Percentiles rank a stretch among this genome's conserved stretches.
Evolutionary conservation across 352 stramenopile genomes (phyloP).

Genomic region (Poterioochromonas sp.): DNA sequence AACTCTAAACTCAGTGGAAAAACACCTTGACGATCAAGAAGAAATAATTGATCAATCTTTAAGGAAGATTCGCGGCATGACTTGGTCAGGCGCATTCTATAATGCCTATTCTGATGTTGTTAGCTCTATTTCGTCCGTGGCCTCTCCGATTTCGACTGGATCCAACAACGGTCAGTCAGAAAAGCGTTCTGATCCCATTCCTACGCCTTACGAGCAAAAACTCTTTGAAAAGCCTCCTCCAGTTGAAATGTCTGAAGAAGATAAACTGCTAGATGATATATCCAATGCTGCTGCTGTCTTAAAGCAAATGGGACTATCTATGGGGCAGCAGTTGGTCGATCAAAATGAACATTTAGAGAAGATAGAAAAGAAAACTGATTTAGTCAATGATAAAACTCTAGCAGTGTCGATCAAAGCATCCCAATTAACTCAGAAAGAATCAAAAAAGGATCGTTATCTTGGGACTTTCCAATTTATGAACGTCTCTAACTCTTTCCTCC

Average conservation of each 20-base stretch:
- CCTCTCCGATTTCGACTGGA: not conserved
- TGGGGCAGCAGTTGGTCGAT: not conserved
- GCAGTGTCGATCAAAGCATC: not conserved
- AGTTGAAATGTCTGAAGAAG: not conserved
- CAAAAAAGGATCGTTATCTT: not conserved
- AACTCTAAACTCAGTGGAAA: not conserved
- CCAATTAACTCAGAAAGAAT: not conserved
- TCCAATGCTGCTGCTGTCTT: not conserved
- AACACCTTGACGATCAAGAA: conserved; percentile 3
- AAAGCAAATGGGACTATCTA: not conserved
- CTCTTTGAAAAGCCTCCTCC: not conserved
- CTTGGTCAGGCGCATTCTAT: not conserved
- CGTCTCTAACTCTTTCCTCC: not conserved
- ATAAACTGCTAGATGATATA: conserved; percentile 19
- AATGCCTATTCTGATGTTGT: not conserved
- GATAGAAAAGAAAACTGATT: conserved; percentile 3
- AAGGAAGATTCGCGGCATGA: not conserved
- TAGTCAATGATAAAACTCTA: conserved; percentile 20
- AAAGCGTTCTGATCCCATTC: not conserved
- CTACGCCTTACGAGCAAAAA: not conserved
- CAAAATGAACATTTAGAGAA: not conserved
- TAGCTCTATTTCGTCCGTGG: not conserved
- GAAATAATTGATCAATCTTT: conserved; percentile 2
- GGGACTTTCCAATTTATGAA: conserved; percentile 20
- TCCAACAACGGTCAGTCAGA: not conserved